These are phyloP conservation scores for Hypomyces perniciosus DNA, from an alignment of 2,329 filamentous ascomycete species.

Conservation along the genomic window DNA sequence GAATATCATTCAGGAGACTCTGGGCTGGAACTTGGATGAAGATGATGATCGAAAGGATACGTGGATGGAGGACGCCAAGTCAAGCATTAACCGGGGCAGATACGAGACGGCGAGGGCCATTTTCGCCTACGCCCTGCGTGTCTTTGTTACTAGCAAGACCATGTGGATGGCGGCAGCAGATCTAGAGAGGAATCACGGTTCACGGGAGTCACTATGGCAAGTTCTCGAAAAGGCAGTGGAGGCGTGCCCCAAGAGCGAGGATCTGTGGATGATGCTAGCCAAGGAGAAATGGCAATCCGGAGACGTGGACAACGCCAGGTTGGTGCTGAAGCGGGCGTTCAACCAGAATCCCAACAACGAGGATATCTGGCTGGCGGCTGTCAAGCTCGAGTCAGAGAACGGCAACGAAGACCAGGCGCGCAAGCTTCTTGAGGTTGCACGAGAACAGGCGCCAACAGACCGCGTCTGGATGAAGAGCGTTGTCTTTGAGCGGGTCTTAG, in stretches of 20 bases:
- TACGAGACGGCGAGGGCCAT: constrained; percentile 92
- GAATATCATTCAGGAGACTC: constrained; percentile 84
- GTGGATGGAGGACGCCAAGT: constrained; percentile 89
- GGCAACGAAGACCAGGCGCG: constrained; percentile 75
- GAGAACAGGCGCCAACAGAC: constrained; percentile 86
- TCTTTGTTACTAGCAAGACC: constrained; percentile 82
- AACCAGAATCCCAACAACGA: constrained; percentile 95
- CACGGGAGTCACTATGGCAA: constrained; percentile 73
- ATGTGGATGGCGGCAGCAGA: constrained; percentile 90
- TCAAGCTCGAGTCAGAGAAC: constrained; percentile 92
- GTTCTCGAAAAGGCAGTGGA: constrained; percentile 91
- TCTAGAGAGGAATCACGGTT: constrained; percentile 83
- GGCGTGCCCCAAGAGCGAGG: constrained; percentile 84
- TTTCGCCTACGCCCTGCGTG: constrained; percentile 80
- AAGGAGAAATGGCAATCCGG: constrained; percentile 91
- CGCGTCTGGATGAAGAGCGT: constrained; percentile 97
- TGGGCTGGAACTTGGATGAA: constrained; percentile 89
- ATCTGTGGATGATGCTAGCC: constrained; percentile 92
- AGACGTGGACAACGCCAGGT: constrained; percentile 78
- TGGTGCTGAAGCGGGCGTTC: constrained; percentile 84
- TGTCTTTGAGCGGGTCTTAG: constrained; percentile 82
- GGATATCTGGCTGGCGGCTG: constrained; percentile 94
- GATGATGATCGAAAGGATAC: constrained; percentile 94
- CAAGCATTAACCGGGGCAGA: constrained; percentile 70
- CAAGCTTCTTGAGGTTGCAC: constrained; percentile 72